Evolutionary conservation across 2,329 filamentous ascomycete species (phyloP).

Genomic region (Intubia oerlemansii): DNA sequence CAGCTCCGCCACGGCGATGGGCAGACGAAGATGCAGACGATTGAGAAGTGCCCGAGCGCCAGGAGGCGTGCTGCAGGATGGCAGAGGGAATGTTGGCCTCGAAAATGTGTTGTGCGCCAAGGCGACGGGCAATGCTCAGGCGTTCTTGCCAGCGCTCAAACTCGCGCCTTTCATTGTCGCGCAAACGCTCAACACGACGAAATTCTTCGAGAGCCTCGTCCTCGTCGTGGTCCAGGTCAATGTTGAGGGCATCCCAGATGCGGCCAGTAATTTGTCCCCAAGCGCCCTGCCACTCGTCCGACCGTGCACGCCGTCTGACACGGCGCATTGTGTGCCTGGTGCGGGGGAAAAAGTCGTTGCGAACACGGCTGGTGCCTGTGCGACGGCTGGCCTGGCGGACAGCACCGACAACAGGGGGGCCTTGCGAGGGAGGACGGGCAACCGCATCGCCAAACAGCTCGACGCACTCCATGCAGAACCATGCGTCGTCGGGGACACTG

Average conservation of each 20-base stretch:
- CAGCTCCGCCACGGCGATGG: conserved; percentile 19
- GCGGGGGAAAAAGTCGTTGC: conserved; percentile 23
- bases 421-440: conserved; percentile 11
- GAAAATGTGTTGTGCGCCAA: conserved; percentile 56
- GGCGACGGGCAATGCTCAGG: conserved; percentile 57
- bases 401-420: conserved; percentile 9
- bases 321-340: conserved; percentile 36
- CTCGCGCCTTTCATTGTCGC: conserved; percentile 32
- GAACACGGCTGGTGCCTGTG: conserved; percentile 2
- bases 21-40: conserved; percentile 1
- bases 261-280: conserved; percentile 45
- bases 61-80: conserved; percentile 35
- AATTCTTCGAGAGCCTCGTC: conserved; percentile 34
- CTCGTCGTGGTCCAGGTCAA: conserved; percentile 74
- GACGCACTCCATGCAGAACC: conserved; percentile 79
- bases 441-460: conserved; percentile 23
- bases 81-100: conserved; percentile 33
- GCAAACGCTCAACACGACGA: conserved; percentile 28
- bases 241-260: conserved; percentile 44
- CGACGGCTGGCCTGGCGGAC: background rate
- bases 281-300: conserved; percentile 70
- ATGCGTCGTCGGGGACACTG: conserved; percentile 51
- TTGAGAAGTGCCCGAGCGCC: conserved; percentile 18
- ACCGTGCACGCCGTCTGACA: conserved; percentile 42
- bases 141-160: conserved; percentile 64